phyloP scores from a whole-genome alignment of 1,139 yeast species.

The Geotrichum cucujoidarum region DNA sequence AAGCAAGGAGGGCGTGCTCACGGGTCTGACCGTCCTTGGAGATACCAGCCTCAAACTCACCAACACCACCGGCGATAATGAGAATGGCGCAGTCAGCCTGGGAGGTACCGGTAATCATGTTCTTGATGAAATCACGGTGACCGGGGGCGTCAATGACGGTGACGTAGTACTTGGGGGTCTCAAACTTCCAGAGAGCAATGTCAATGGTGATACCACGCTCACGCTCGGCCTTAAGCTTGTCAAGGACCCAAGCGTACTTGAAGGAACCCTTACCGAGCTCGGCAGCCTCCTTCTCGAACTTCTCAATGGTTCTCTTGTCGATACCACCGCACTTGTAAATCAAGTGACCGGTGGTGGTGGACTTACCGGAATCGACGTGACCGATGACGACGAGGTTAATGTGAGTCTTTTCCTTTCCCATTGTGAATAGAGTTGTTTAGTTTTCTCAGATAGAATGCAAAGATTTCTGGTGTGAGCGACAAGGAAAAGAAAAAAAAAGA shows the following conservation, averaged over 20 bases:
- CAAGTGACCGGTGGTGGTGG: conserved; percentile 98
- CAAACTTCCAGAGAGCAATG: conserved; percentile 93
- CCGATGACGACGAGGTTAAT: conserved; percentile 99
- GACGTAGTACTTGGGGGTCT: conserved; percentile 89
- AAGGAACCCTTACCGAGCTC: conserved; percentile 97
- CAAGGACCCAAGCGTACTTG: conserved; percentile 98
- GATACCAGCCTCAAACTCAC: conserved; percentile 95
- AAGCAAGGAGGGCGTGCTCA: conserved; percentile 88
- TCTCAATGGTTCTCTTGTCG: conserved; percentile 97
- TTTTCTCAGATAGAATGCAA: conserved; percentile 38
- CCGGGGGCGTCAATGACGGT: conserved; percentile 95
- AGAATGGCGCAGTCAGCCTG: conserved; percentile 92
- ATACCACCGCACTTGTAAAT: conserved; percentile 92
- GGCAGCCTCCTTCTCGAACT: conserved; percentile 98
- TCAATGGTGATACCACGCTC: conserved; percentile 97
- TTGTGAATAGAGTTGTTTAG: conserved; percentile 29
- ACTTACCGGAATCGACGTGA: conserved; percentile 99
- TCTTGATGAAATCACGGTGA: conserved; percentile 96
- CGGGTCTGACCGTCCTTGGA: conserved; percentile 92
- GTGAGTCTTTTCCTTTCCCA: conserved; percentile 93
- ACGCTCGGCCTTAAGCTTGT: conserved; percentile 93
- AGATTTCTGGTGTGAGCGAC: conserved; percentile 26
- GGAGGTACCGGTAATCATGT: conserved; percentile 91
- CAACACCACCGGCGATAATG: conserved; percentile 86
- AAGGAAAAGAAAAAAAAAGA: conserved; percentile 32